Base-by-base conservation (phyloP, 306 rosid species). In the Cucurbita ficifolia region DNA sequence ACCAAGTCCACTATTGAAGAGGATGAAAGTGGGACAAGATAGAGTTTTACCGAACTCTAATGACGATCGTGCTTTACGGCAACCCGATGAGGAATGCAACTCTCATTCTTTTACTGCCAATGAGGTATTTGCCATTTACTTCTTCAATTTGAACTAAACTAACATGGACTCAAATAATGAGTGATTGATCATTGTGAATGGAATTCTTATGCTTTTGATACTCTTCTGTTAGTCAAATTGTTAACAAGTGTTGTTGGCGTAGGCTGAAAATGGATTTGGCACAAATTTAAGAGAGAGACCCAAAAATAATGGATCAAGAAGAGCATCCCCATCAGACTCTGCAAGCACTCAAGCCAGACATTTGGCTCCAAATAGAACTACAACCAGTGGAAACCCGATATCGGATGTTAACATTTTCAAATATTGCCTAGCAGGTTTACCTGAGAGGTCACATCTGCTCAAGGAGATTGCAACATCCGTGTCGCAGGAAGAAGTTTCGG, bases 371-470 rank as follows among this genome's bases (percentile, higher is more conserved):
- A 82, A 84, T 78, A 81, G 53, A 62, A 74, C 78, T 70, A 76
- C 80, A 78, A 76, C 79, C 79, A 81, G 80, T 78, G 77, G 79
- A 82, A 88, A 79, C 78, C 88, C 83, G 62, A 78, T 90, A 65
- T 88, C 96, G 10, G 98, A 94, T 75, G 78, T 79, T 72, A 83
- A 86, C 67, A 75, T 90, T 80, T 94, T 94, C 80, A 94, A 87
- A 81, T 94, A 94, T 83, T 87, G 90, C 80, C 82, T 94, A 75
- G 91, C 95, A 40, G 80, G 84, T 84, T 78, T 94, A 78, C 19
- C 81, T 75, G 98, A 94, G 84, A 94, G 84, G 82, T 85, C 89
- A 62, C 90, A 85, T 53, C 80, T 94, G 86, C 98, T 94, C 77
- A 94, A 86, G 88, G 97, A 94, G 81, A 88, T 94, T 80, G 89